These are phyloP conservation scores for Comarum palustre DNA, from an alignment of 306 rosid species.

Conservation along the genomic window DNA sequence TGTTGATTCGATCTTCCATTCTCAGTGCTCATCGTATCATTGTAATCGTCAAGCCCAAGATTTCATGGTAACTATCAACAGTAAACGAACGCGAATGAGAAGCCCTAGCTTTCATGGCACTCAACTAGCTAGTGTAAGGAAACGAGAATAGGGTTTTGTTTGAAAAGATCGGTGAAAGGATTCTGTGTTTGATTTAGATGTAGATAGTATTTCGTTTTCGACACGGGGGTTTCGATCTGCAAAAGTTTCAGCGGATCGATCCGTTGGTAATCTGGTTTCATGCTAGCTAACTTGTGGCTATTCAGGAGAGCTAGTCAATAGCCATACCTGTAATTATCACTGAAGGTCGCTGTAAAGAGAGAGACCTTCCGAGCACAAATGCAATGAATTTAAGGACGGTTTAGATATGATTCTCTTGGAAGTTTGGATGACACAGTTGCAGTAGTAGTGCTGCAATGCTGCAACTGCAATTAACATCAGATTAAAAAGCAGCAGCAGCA, in stretches of 20 bases:
- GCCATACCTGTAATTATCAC: constrained; percentile 1
- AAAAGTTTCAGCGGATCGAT: background rate
- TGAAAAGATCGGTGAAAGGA: background rate
- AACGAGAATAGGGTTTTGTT: background rate
- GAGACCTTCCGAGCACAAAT: background rate
- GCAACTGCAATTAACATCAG: background rate
- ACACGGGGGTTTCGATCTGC: background rate
- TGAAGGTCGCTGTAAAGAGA: background rate
- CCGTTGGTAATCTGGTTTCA: background rate
- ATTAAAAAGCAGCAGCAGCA: constrained; percentile 1
- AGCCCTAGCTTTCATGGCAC: background rate
- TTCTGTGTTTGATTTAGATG: constrained; percentile 1
- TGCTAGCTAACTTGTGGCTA: constrained; percentile 1
- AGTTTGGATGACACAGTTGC: background rate
- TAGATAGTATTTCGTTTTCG: constrained; percentile 10
- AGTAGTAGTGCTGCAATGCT: background rate
- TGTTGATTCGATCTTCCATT: background rate
- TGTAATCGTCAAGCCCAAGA: background rate
- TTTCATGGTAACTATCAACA: background rate
- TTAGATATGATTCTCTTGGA: constrained; percentile 2
- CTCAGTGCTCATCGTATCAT: background rate
- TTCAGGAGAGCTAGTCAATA: background rate
- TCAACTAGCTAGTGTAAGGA: background rate
- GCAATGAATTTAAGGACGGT: background rate
- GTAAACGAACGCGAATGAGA: too few species aligned